phyloP scores from a whole-genome alignment of 1,284 basidiomycete species.

The Ustanciosporium gigantosporum region DNA sequence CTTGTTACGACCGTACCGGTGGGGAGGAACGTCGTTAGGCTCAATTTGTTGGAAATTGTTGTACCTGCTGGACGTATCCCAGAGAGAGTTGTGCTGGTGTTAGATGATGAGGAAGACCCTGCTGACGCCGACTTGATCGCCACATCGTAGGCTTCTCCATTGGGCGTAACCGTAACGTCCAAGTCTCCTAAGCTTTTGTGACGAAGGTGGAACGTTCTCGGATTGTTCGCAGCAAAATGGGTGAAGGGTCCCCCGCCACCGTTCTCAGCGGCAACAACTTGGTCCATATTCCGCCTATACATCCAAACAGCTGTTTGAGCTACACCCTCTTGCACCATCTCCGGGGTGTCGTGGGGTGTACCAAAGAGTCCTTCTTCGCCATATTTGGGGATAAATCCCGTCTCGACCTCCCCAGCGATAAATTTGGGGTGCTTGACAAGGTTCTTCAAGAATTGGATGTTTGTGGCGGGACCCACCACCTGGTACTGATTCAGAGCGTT shows the following conservation, averaged over 20 bases:
- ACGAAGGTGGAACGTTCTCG: neutral
- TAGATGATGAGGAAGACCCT: too few relatives aligned
- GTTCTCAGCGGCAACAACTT: conserved; percentile 63
- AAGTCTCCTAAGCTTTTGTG: conserved; percentile 17
- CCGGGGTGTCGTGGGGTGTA: conserved; percentile 9
- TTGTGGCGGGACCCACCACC: conserved; percentile 87
- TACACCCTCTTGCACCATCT: conserved; percentile 8
- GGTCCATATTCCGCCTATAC: conserved; percentile 2
- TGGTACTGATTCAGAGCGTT: conserved; percentile 83
- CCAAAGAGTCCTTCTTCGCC: conserved; percentile 27
- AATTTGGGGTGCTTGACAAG: conserved; percentile 79
- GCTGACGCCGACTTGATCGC: neutral
- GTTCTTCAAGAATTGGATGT: conserved; percentile 81
- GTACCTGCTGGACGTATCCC: neutral
- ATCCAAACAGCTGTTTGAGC: conserved; percentile 13
- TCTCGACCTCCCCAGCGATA: conserved; percentile 81
- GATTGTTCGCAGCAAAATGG: neutral
- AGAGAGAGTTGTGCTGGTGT: neutral
- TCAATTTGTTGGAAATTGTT: neutral
- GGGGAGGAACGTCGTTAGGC: conserved; percentile 16
- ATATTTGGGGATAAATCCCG: conserved; percentile 76
- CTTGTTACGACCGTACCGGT: conserved; percentile 10
- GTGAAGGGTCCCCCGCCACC: conserved; percentile 11
- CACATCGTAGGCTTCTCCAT: neutral
- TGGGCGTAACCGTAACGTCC: conserved; percentile 1